Evolutionary conservation across 768 basidiomycete genomes (phyloP), one percentile per base, ranked within the genome.

Genomic region (Pisolithus marmoratus): DNA sequence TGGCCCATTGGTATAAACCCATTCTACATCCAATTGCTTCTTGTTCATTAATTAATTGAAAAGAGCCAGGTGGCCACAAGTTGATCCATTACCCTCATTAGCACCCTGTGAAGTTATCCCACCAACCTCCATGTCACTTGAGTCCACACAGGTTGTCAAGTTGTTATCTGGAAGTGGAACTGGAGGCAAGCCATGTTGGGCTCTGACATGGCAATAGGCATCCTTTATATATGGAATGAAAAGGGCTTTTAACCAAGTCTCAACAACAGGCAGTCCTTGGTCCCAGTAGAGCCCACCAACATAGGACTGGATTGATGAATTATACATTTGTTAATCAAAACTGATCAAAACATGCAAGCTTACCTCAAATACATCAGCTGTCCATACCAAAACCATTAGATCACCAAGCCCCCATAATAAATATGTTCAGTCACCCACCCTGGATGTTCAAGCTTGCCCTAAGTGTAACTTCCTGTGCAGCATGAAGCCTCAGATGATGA

Each of bases 361-460:
- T 58, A 86, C 88, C 78, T 90, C 89, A 58, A 91, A 85, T 20
- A 89, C 74, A 60, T 91, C 86, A 45, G 89, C 89, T 90, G 27
- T 6, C 20, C n/a, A 40, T 58, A 46, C 51, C 44, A 1, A 55
- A 46, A 49, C 44, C 19, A 41, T 27, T 38, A 50, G 40, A 37
- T 48, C 52, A 27, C 1, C 14, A 26, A 9, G 11, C 34, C 37
- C 36, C 57, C 46, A 58, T 44, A 41, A 29, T 24, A 6, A 5
- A 15, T 44, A 19, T 19, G 3, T 14, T 29, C 20, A 7, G 22
- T 15, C 6, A 58, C 73, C 38, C 56, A 84, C 88, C 88, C 79
- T 87, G 88, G 57, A 91, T 75, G 59, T 87, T 77, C 19, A 69
- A 65, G 2, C 89, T 90, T 5, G 83, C 83, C 38, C 78, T 75